Evolutionary conservation across 2,329 filamentous ascomycete genomes (phyloP).

Genomic region (Cryphonectria carpinicola): DNA sequence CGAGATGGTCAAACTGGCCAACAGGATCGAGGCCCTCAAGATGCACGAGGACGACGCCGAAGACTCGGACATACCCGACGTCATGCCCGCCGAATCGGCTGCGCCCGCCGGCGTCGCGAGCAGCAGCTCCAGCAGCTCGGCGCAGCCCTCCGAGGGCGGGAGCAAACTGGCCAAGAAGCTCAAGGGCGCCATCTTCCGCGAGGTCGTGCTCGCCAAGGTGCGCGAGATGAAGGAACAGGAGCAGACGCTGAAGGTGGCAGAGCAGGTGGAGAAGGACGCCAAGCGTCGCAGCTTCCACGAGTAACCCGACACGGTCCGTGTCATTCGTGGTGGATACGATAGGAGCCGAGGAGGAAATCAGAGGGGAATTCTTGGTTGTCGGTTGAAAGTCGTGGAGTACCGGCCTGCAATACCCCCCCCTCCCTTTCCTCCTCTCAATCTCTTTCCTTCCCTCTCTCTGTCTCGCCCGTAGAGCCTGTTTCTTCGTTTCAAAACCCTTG

Average conservation of each 20-base stretch:
- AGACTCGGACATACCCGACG: constrained; percentile 70
- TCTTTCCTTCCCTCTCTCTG: neutral
- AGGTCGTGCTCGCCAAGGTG: constrained; percentile 92
- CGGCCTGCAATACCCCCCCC: neutral
- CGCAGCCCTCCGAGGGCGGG: constrained; percentile 39
- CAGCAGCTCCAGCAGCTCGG: constrained; percentile 26
- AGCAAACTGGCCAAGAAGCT: constrained; percentile 53
- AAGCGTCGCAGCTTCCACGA: constrained; percentile 41
- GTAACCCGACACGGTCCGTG: constrained; percentile 23
- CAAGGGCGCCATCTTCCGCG: constrained; percentile 81
- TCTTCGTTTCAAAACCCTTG: neutral
- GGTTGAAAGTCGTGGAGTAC: neutral
- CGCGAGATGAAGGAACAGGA: constrained; percentile 89
- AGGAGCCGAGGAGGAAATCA: neutral
- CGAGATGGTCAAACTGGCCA: constrained; percentile 93
- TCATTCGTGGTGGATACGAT: neutral
- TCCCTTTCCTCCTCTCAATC: neutral
- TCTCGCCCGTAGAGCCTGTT: neutral
- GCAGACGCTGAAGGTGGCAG: constrained; percentile 69
- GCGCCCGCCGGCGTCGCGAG: constrained; percentile 1
- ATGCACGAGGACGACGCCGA: constrained; percentile 85
- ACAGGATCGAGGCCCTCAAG: constrained; percentile 93
- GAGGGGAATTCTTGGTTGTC: neutral
- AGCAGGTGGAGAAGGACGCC: constrained; percentile 57
- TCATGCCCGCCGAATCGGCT: constrained; percentile 57